Base-by-base conservation (phyloP, 1,284 basidiomycete genomes). In the Tilletia indica region DNA sequence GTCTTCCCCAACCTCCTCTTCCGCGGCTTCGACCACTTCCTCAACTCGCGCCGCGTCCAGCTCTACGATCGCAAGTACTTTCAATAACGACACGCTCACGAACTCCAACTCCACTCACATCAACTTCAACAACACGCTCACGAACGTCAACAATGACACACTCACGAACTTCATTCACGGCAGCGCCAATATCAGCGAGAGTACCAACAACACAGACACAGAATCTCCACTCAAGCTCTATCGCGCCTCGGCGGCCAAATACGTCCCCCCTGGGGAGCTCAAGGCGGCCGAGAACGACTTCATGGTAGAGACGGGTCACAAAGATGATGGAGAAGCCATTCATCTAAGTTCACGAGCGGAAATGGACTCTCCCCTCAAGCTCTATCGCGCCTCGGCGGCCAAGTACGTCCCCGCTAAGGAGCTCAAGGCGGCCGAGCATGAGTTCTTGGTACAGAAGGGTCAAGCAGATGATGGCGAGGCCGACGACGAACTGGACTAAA, bases 201-300 rank as follows among this genome's bases (percentile, higher is more conserved):
- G 9, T 45, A 14, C 42, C 6, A 45, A 45, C 42, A 45, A 45
- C 42, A 45, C 6, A 8, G 42, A 45, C 42, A 45, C 42, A 45
- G 14, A 9, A 14, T 45, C 42, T 14, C 42, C 42, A 9, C 42
- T 45, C 42, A 45, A 45, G 42, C 58, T 63, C 8, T 63, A 63
- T 19, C 58, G 58, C 14, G 58, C 58, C 12, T 63, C 58, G 58
- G 58, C 58, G 12, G 58, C 58, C 58, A 63, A 63, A 38, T 63
- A 63, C 36, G 58, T 63, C 4, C 58, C 58, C 14, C 19, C 58
- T 6, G 21, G 21, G 11, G n/a, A 63, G 58, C 58, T 63, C 34
- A 25, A 63, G 8, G 58, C 58, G 11, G 58, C 58, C 21, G 58
- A 63, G 19, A 9, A 16, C 9, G 8, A 36, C 21, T 63, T 63